These are phyloP conservation scores for Exophiala bonariae DNA, from an alignment of 2,329 filamentous ascomycete genomes.

Conservation along the genomic window DNA sequence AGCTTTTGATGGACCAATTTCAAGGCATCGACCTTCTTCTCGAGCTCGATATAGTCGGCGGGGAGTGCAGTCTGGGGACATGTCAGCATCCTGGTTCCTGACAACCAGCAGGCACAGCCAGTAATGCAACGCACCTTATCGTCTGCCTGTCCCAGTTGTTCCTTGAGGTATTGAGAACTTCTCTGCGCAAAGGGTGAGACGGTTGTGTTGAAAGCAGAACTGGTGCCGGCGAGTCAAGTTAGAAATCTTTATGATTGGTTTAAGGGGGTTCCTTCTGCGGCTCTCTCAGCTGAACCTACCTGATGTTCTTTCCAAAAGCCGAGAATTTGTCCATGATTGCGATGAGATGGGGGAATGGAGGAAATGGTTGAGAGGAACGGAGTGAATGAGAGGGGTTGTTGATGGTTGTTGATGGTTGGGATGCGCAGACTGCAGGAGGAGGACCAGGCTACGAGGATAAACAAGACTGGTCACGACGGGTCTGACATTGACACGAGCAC, in stretches of 20 bases:
- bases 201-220: constrained; percentile 64
- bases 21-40: constrained; percentile 96
- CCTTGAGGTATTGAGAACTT: constrained; percentile 96
- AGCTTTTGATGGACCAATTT: constrained; percentile 98
- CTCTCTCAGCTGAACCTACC: constrained; percentile 42
- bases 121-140: constrained; percentile 73
- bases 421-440: too few species aligned
- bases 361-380: not conserved
- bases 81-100: constrained; percentile 17
- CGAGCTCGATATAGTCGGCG: constrained; percentile 95
- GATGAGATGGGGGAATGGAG: not conserved
- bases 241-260: constrained; percentile 28
- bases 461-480: too few species aligned
- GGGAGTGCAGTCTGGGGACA: constrained; percentile 80
- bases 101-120: constrained; percentile 4
- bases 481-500: too few species aligned
- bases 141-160: constrained; percentile 90
- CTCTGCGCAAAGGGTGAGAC: constrained; percentile 91
- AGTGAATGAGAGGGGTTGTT: not conserved
- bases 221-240: constrained; percentile 43
- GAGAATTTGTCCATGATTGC: constrained; percentile 66
- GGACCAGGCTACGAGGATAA: too few species aligned
- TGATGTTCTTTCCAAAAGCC: constrained; percentile 70
- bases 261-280: not conserved
- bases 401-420: not conserved